Evolutionary conservation across 192 early-diverging fungal genomes (phyloP), one percentile per base, ranked within the genome.

Genomic region (Coemansia sp.): DNA sequence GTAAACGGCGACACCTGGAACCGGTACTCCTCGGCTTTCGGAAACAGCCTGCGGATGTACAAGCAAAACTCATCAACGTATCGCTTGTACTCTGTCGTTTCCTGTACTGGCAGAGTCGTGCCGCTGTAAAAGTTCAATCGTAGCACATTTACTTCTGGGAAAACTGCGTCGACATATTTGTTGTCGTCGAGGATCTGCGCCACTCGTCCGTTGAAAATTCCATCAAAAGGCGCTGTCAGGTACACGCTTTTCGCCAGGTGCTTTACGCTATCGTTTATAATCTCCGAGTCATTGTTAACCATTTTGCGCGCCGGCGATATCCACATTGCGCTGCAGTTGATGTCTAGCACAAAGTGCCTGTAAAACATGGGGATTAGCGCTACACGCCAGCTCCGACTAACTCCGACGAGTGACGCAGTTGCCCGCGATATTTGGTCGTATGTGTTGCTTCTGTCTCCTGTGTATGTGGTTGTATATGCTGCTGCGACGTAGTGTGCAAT

Each of bases 91-190:
- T 66, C 63, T 13, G 57, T 18, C n/a, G 68, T 57, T 46, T 76
- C 73, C 46, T 76, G 59, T 22, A 69, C 53, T 15, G 67, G 58
- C 25, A 66, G 56, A 0, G 59, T 66, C 0, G 58, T 53, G 10
- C 73, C 73, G 12, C 66, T 64, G 41, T 76, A 76, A 38, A 76
- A 57, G 53, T 76, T 76, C 19, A 76, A 46, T n/a, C 64, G 57
- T 18, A 76, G 55, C 4, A 53, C 37, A 2, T 55, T 23, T 24
- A 76, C 67, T 3, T 45, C 63, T 24, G 63, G 49, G 33, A 76
- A 76, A 30, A 59, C 60, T 3, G 67, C 66, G 19, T 45, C 45
- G 11, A 25, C 22, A 19, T 58, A 65, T n/a, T 58, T 39, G 55
- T 64, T 69, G 9, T 39, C 22, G 22, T 61, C 51, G 13, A 75